Conservation (phyloP, 164 flowering plant species). For the Kalanchoe fedtschenkoi region DNA sequence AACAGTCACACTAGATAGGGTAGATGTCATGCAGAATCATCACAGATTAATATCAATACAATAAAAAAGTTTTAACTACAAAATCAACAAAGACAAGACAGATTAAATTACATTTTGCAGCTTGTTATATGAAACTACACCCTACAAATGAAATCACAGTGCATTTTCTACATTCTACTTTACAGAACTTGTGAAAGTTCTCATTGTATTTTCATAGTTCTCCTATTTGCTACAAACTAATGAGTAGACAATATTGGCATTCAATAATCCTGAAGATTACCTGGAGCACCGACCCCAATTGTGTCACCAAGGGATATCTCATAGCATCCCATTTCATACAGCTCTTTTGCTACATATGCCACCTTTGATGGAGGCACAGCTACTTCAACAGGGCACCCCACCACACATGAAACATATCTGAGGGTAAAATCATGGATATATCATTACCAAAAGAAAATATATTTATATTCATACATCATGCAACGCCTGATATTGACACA, state of each 20-base stretch:
- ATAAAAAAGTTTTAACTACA: neutral
- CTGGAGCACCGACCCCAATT: conserved; percentile 94
- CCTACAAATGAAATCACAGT: neutral
- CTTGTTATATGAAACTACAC: neutral
- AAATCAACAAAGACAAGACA: neutral
- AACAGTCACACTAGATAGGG: neutral
- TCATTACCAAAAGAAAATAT: neutral
- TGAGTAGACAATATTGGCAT: neutral
- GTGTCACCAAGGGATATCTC: conserved; percentile 97
- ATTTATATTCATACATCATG: neutral
- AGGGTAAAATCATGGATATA: conserved; percentile 2
- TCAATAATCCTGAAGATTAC: conserved; percentile 24
- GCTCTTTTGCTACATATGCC: conserved; percentile 71
- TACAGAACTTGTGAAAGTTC: neutral
- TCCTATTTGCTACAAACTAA: neutral
- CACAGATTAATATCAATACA: neutral
- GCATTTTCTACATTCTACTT: neutral
- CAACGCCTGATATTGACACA: neutral
- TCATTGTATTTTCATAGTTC: neutral
- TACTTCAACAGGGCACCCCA: conserved; percentile 94
- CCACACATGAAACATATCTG: conserved; percentile 87
- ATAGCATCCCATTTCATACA: conserved; percentile 78
- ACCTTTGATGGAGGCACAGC: conserved; percentile 68
- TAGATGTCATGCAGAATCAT: neutral
- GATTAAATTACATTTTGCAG: neutral